These are phyloP conservation scores for Murraya paniculata DNA, from an alignment of 345 rosid species.

Conservation along the genomic window DNA sequence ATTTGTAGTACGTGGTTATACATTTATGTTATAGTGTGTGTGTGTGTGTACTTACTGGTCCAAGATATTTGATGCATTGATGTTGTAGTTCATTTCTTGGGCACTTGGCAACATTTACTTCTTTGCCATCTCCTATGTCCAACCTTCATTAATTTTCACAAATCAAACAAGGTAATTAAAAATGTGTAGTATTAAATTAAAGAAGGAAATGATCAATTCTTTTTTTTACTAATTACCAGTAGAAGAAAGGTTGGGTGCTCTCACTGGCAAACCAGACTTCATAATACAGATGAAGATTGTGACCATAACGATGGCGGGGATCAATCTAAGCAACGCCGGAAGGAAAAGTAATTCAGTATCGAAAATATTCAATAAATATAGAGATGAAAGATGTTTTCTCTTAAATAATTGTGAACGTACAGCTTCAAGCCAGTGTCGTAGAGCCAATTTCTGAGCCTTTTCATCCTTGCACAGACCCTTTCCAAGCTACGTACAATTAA, in stretches of 20 bases:
- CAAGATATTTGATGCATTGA: slow-evolving; percentile 75
- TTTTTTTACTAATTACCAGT: slow-evolving; percentile 39
- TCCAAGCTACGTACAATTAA: slow-evolving; percentile 32
- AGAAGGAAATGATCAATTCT: not conserved
- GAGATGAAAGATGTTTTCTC: too few relatives aligned
- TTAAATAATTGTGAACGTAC: slow-evolving; percentile 23
- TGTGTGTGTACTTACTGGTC: slow-evolving; percentile 47
- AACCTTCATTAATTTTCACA: slow-evolving; percentile 42
- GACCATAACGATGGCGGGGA: slow-evolving; percentile 85
- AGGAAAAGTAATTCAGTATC: not conserved
- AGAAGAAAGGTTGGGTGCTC: slow-evolving; percentile 70
- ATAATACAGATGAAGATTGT: slow-evolving; percentile 64
- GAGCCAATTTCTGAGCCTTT: slow-evolving; percentile 46
- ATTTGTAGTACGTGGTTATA: too few relatives aligned
- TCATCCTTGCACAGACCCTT: slow-evolving; percentile 48
- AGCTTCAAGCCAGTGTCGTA: slow-evolving; percentile 59
- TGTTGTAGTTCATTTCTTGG: slow-evolving; percentile 48
- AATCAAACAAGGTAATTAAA: not conserved
- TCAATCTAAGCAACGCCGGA: slow-evolving; percentile 48
- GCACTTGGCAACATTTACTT: slow-evolving; percentile 49
- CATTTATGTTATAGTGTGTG: too few relatives aligned
- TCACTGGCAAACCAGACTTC: slow-evolving; percentile 58
- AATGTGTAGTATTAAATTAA: too few relatives aligned
- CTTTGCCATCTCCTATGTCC: slow-evolving; percentile 82
- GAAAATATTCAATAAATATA: too few relatives aligned